Conservation (phyloP, 2,329 filamentous ascomycete genomes). For the Sphaerulina musiva region DNA sequence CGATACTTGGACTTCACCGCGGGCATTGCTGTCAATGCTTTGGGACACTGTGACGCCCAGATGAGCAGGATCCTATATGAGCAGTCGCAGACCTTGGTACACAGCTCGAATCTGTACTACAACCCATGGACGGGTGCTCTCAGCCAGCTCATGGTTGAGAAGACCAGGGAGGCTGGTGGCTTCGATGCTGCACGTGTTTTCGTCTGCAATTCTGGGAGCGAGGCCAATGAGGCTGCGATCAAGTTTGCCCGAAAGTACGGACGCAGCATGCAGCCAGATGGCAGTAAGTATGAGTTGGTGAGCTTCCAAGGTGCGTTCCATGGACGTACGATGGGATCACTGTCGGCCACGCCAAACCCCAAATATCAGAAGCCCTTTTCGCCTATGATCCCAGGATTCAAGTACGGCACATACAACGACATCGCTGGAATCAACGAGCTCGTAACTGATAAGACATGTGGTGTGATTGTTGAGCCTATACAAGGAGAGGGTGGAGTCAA, state of each 20-base stretch:
- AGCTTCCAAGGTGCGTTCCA: constrained; percentile 93
- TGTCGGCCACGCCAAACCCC: constrained; percentile 94
- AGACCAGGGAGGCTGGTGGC: constrained; percentile 68
- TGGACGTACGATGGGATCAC: constrained; percentile 86
- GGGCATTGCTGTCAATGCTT: constrained; percentile 88
- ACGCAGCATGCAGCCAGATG: constrained; percentile 45
- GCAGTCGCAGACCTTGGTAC: constrained; percentile 63
- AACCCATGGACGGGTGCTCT: constrained; percentile 91
- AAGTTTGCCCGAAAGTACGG: constrained; percentile 94
- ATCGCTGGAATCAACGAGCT: constrained; percentile 62
- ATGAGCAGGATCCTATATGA: constrained; percentile 68
- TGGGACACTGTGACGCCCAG: constrained; percentile 83
- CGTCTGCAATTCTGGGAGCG: constrained; percentile 90
- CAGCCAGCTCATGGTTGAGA: constrained; percentile 75
- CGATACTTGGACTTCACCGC: constrained; percentile 92
- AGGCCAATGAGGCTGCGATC: constrained; percentile 95
- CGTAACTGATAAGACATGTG: constrained; percentile 80
- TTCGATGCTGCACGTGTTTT: constrained; percentile 81
- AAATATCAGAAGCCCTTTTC: constrained; percentile 96
- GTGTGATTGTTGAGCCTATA: constrained; percentile 93
- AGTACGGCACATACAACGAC: constrained; percentile 80
- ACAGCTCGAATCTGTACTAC: constrained; percentile 94
- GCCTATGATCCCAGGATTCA: constrained; percentile 92
- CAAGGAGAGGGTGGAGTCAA: constrained; percentile 95
- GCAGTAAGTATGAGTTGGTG: constrained; percentile 70